phyloP scores from a whole-genome alignment of 805 yeast species.

The Cyberlindnera mrakii region DNA sequence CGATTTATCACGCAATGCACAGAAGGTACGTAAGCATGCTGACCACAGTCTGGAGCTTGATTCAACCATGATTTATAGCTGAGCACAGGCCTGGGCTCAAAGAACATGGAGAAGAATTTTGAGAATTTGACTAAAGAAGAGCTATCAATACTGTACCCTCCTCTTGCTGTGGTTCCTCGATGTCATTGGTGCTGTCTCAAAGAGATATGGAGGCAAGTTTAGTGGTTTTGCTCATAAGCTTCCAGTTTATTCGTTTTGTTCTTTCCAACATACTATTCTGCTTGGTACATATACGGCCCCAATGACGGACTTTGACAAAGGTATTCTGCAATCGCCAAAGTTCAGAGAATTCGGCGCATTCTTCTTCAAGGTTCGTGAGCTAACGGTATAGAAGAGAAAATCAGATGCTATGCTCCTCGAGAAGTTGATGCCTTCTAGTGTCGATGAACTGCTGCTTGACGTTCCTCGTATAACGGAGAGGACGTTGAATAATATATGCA shows the following conservation, averaged over 20 bases:
- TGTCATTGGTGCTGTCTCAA: slow-evolving; percentile 19
- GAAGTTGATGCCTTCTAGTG: slow-evolving; percentile 36
- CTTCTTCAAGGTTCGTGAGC: slow-evolving; percentile 43
- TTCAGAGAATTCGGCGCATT: slow-evolving; percentile 31
- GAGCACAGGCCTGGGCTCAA: neutral
- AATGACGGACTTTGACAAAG: slow-evolving; percentile 31
- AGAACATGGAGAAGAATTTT: neutral
- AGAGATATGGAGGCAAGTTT: slow-evolving; percentile 21
- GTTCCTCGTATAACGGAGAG: slow-evolving; percentile 31
- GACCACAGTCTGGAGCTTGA: slow-evolving; percentile 22
- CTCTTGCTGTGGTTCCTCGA: slow-evolving; percentile 37
- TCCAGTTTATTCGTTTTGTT: slow-evolving; percentile 39
- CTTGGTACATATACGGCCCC: slow-evolving; percentile 49
- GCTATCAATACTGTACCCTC: slow-evolving; percentile 17
- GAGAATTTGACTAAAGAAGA: neutral
- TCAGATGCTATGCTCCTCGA: slow-evolving; percentile 33
- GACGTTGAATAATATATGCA: slow-evolving; percentile 33
- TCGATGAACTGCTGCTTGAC: slow-evolving; percentile 31
- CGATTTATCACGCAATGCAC: slow-evolving; percentile 26
- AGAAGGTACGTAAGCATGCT: slow-evolving; percentile 27
- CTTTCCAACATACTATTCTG: slow-evolving; percentile 43
- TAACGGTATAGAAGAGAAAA: slow-evolving; percentile 20
- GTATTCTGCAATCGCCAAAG: slow-evolving; percentile 26
- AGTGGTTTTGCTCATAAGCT: slow-evolving; percentile 39
- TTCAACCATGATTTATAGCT: slow-evolving; percentile 6